phyloP scores from a whole-genome alignment of 2,329 filamentous ascomycete genomes.

The Fusarium decemcellulare region DNA sequence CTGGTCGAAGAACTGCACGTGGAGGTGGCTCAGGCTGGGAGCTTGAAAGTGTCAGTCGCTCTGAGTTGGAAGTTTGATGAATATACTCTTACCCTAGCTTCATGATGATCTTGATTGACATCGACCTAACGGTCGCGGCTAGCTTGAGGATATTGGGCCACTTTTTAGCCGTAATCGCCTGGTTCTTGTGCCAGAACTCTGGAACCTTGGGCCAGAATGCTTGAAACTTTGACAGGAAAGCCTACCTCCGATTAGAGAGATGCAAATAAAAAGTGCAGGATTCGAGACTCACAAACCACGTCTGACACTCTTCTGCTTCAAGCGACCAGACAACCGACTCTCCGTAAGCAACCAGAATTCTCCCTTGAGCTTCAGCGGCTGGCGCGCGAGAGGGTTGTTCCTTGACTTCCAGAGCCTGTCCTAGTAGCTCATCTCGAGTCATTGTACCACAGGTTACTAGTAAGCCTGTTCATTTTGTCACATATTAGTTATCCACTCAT shows the following conservation, averaged over 20 bases:
- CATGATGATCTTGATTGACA: constrained; percentile 42
- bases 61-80: not conserved
- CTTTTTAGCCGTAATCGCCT: constrained; percentile 43
- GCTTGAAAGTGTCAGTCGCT: constrained; percentile 14
- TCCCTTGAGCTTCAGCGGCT: constrained; percentile 29
- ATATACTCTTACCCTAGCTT: constrained; percentile 40
- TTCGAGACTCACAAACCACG: constrained; percentile 59
- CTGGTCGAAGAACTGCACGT: constrained; percentile 31
- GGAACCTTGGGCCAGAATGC: constrained; percentile 58
- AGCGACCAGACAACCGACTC: constrained; percentile 57
- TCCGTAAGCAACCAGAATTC: constrained; percentile 54
- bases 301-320: constrained; percentile 55
- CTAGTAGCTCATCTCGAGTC: constrained; percentile 51
- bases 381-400: constrained; percentile 47
- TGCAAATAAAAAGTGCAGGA: not conserved
- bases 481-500: not conserved
- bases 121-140: constrained; percentile 37
- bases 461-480: constrained; percentile 44
- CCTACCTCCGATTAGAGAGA: constrained; percentile 42
- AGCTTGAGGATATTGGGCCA: constrained; percentile 51
- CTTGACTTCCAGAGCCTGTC: constrained; percentile 49
- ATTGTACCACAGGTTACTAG: constrained; percentile 60
- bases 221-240: constrained; percentile 58
- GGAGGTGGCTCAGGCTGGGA: constrained; percentile 28
- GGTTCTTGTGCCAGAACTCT: constrained; percentile 54